phyloP scores from a whole-genome alignment of 1,284 basidiomycete genomes.

The Polyporus tsugae region DNA sequence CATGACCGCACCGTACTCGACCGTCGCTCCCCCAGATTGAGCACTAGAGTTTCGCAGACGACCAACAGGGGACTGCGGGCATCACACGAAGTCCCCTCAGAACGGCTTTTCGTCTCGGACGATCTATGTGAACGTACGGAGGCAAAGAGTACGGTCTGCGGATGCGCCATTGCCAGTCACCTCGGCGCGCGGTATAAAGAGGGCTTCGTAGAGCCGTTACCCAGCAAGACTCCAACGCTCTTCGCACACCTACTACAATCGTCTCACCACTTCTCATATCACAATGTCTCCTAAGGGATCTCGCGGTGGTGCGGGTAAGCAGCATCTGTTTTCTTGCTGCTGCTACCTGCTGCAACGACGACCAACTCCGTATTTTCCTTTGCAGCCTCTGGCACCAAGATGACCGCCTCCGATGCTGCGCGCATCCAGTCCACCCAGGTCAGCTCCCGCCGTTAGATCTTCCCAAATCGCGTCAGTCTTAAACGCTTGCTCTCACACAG shows the following conservation, averaged over 20 bases:
- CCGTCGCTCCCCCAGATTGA: slow-evolving; percentile 2
- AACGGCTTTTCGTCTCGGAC: neutral
- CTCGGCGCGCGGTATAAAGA: slow-evolving; percentile 2
- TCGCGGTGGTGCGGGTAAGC: slow-evolving; percentile 31
- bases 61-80: neutral
- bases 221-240: slow-evolving; percentile 2
- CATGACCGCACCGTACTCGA: neutral
- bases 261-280: slow-evolving; percentile 15
- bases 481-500: slow-evolving; percentile 25
- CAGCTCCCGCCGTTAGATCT: slow-evolving; percentile 6
- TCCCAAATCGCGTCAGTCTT: neutral
- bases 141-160: neutral
- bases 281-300: slow-evolving; percentile 31
- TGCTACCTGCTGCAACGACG: neutral
- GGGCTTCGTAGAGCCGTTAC: neutral
- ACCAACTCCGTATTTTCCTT: neutral
- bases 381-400: slow-evolving; percentile 32
- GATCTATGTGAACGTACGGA: neutral
- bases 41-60: slow-evolving; percentile 5
- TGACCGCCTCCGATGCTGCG: slow-evolving; percentile 37
- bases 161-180: neutral
- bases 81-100: neutral
- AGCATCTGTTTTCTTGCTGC: neutral
- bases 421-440: slow-evolving; percentile 46
- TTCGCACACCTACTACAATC: neutral